phyloP scores from a whole-genome alignment of 805 yeast genomes.

The Jamesozyma hellenica region DNA sequence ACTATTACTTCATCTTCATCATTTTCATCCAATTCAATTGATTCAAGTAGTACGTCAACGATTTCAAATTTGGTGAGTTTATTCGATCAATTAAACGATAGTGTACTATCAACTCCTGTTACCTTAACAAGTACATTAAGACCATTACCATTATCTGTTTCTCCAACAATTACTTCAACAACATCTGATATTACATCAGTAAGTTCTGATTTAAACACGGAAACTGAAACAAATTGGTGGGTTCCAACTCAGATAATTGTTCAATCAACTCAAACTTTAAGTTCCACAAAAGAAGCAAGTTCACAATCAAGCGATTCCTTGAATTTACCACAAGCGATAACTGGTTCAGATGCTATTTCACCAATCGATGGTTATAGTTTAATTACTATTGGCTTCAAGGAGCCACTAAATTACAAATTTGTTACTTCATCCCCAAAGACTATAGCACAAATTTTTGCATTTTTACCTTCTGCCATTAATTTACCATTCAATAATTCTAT shows the following conservation, averaged over 20 bases:
- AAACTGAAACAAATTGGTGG: conserved; percentile 24
- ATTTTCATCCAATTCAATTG: neutral
- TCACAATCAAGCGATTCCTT: conserved; percentile 36
- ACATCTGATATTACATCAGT: neutral
- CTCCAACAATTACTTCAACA: neutral
- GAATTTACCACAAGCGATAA: conserved; percentile 33
- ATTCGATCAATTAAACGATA: too few species aligned
- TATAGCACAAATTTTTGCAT: conserved; percentile 57
- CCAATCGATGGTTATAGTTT: conserved; percentile 17
- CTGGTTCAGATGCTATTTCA: conserved; percentile 32
- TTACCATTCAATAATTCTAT: conserved; percentile 42
- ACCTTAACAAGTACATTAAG: too few species aligned
- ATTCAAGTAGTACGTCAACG: neutral
- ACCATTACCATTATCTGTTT: too few species aligned
- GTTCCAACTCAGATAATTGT: conserved; percentile 37
- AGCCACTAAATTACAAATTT: conserved; percentile 74
- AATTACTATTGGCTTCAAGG: conserved; percentile 42
- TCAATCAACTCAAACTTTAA: conserved; percentile 10
- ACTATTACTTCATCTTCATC: neutral
- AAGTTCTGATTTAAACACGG: neutral
- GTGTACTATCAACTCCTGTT: too few species aligned
- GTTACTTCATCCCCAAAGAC: conserved; percentile 77
- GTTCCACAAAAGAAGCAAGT: conserved; percentile 1
- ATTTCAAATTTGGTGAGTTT: neutral
- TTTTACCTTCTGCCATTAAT: conserved; percentile 60